A percentile compares a stretch with the other conserved stretches of the same genome.
Evolutionary conservation across 192 early-diverging fungal genomes (phyloP).

Genomic region (Coemansia sp.): DNA sequence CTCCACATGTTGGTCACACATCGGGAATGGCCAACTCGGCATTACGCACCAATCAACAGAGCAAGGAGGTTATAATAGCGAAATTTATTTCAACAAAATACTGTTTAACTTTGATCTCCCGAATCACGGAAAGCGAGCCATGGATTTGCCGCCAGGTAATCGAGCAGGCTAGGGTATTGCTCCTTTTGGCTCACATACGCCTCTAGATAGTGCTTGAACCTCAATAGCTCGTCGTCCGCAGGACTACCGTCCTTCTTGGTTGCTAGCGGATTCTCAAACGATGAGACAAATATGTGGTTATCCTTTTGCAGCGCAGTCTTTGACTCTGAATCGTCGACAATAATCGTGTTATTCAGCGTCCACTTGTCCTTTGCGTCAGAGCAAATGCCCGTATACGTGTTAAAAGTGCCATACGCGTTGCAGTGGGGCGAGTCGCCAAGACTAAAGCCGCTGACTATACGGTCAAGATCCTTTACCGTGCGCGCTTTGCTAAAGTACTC

Average conservation of each 20-base stretch:
- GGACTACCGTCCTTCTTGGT: background rate
- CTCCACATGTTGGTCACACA: no score
- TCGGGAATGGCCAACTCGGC: no score
- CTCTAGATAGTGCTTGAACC: conserved; percentile 26
- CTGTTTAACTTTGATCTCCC: background rate
- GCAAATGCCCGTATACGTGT: conserved; percentile 23
- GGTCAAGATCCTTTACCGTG: conserved; percentile 65
- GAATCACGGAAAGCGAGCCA: conserved; percentile 32
- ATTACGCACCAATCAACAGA: no score
- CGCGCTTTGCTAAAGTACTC: conserved; percentile 46
- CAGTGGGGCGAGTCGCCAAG: conserved; percentile 28
- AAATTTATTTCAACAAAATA: background rate
- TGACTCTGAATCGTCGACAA: conserved; percentile 47
- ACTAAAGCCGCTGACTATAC: conserved; percentile 55
- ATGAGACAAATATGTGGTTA: conserved; percentile 39
- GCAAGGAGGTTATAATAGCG: no score
- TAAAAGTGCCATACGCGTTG: conserved; percentile 14
- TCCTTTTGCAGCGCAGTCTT: conserved; percentile 41
- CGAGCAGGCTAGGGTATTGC: conserved; percentile 15
- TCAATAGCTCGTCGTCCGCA: conserved; percentile 25
- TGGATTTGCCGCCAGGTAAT: conserved; percentile 20
- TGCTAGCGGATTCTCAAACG: conserved; percentile 12
- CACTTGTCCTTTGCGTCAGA: conserved; percentile 21
- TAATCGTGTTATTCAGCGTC: conserved; percentile 37
- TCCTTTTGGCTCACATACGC: conserved; percentile 16